Base-by-base conservation (phyloP, 1,139 yeast species). In the Insectozyma bohioensis region DNA sequence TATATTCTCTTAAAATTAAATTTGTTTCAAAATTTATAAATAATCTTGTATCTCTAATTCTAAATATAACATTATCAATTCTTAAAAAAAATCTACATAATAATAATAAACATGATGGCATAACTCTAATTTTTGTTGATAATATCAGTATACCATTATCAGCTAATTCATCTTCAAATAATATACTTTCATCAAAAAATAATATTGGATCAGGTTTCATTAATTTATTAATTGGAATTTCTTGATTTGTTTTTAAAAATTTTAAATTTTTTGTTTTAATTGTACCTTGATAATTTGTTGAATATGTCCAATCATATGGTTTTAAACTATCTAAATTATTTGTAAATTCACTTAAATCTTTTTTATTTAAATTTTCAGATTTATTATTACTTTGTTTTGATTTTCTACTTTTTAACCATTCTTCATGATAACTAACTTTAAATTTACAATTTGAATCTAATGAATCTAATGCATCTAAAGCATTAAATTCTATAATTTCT, bases 301-400 rank as follows among this genome's bases (percentile, higher is more conserved):
- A 77, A 54, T 92, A 92, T 0, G 98, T 92, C 99, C 99, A 92
- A 61, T 92, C 98, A 56, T 78, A 94, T 2, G 95, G 95, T 48
- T 84, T 85, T 31, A 68, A 48, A 1, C 59, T 53, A 31, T 67
- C 71, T 34, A 59, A 41, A 20, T 28, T 37, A 31, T 63, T 68
- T 1, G 70, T 62, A 20, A 81, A 75, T 37, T 50, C 54, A 17
- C 56, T 52, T 24, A 64, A 48, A 34, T 64, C 66, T 32, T 52
- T 56, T 34, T 31, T 36, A 12, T 31, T 33, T 12, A 61, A 55
- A 33, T 53, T 57, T 34, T 60, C 66, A 2, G 61, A 54, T 20
- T 49, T 54, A n/a, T 52, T 39, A 4, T 51, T 42, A 7, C 53
- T 33, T 7, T 56, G 42, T 23, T 58, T 52, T 6, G 58, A 47